phyloP scores from a whole-genome alignment of 495 filamentous ascomycete genomes.

The Xylaria longipes region DNA sequence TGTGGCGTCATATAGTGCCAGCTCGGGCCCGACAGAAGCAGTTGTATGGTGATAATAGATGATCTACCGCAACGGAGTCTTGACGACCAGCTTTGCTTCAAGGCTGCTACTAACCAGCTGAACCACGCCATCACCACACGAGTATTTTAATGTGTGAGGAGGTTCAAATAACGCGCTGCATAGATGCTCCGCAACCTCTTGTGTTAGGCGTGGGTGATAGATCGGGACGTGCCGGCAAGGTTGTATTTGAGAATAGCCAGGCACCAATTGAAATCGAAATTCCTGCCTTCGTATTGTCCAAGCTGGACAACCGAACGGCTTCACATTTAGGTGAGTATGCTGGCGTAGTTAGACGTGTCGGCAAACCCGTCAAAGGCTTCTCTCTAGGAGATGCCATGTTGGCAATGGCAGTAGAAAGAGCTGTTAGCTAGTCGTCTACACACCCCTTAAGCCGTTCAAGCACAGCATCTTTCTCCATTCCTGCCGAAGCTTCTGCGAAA shows the following conservation, averaged over 20 bases:
- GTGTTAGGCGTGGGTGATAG: background rate
- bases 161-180: background rate
- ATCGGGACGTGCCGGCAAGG: background rate
- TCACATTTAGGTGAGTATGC: background rate
- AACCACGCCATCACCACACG: background rate
- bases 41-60: background rate
- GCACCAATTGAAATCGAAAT: background rate
- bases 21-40: too few relatives aligned
- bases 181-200: background rate
- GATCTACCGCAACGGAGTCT: background rate
- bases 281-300: background rate
- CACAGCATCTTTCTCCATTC: background rate
- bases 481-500: background rate
- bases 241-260: background rate
- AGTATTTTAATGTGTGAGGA: background rate
- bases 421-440: background rate
- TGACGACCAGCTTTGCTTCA: background rate
- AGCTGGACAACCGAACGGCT: background rate
- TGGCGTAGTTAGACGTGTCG: background rate
- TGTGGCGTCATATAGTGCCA: constrained; percentile 3
- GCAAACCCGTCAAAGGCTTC: background rate
- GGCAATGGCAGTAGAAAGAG: background rate
- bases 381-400: background rate
- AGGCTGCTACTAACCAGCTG: background rate
- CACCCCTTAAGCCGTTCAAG: background rate